These are phyloP conservation scores for Nyctanthes arbortristis DNA, from an alignment of 257 asterid species.

Conservation along the genomic window DNA sequence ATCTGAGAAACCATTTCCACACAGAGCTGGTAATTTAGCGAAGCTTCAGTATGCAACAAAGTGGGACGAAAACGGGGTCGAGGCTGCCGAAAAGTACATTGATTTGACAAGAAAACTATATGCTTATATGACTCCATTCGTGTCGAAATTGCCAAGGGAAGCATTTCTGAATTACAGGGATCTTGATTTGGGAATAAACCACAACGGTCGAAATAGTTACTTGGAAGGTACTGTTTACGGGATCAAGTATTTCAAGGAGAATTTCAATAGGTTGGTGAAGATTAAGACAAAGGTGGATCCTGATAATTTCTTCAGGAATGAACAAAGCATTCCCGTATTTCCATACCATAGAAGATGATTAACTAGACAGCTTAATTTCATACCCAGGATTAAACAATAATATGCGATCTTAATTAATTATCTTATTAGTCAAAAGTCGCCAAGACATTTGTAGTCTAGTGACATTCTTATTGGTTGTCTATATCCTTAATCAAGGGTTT, in stretches of 20 bases:
- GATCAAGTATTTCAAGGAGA: neutral
- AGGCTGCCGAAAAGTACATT: neutral
- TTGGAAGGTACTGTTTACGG: neutral
- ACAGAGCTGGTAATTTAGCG: constrained; percentile 11
- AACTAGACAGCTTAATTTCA: too few species aligned
- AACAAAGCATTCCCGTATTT: neutral
- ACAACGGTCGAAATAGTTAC: neutral
- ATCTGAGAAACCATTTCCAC: constrained; percentile 9
- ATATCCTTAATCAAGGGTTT: too few species aligned
- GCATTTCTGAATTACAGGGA: constrained; percentile 20
- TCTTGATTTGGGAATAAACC: constrained; percentile 11
- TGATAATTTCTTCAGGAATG: neutral
- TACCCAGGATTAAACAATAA: too few species aligned
- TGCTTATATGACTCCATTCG: constrained; percentile 15
- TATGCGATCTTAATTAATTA: too few species aligned
- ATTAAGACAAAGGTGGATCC: neutral
- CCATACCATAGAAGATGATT: too few species aligned
- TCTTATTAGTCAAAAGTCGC: too few species aligned
- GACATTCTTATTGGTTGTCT: too few species aligned
- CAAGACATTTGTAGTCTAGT: too few species aligned
- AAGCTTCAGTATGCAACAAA: constrained; percentile 19
- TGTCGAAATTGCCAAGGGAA: constrained; percentile 13
- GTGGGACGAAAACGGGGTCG: constrained; percentile 14
- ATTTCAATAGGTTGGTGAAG: neutral
- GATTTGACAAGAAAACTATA: neutral